Percentiles rank a stretch among this genome's conserved stretches.
These are phyloP conservation scores for Hypoxylon trugodes DNA, from an alignment of 495 filamentous ascomycete species.

Conservation along the genomic window DNA sequence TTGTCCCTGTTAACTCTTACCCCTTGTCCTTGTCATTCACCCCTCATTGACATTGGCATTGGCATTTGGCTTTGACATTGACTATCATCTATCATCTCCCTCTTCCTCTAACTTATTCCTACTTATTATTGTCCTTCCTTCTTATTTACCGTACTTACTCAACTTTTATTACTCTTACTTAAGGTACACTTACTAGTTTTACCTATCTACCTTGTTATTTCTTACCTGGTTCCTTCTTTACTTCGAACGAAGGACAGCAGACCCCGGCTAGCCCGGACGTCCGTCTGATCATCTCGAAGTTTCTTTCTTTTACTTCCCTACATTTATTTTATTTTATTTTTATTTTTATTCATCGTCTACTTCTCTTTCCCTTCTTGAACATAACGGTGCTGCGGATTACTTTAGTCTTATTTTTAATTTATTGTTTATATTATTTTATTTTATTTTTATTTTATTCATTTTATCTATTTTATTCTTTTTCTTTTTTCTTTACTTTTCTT, in stretches of 20 bases:
- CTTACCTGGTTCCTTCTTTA: slow-evolving; percentile 7
- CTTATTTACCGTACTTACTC: neutral
- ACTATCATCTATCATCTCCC: slow-evolving; percentile 12
- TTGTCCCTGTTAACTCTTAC: neutral
- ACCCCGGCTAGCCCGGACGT: slow-evolving; percentile 36
- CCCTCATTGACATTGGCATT: no score
- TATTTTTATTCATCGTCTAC: no score
- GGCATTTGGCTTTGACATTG: no score
- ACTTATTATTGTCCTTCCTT: neutral
- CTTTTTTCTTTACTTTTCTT: neutral
- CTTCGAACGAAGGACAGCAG: slow-evolving; percentile 10
- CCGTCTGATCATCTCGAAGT: slow-evolving; percentile 30
- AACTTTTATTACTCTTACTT: slow-evolving; percentile 13
- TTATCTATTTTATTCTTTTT: slow-evolving; percentile 14
- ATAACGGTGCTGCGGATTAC: slow-evolving; percentile 17
- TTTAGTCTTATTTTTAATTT: slow-evolving; percentile 25
- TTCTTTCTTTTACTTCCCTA: neutral
- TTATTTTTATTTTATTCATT: slow-evolving; percentile 4
- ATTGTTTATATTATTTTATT: slow-evolving; percentile 4
- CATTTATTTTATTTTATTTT: neutral
- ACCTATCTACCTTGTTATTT: slow-evolving; percentile 2
- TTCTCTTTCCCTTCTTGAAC: slow-evolving; percentile 34
- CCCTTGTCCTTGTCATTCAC: neutral
- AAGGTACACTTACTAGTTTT: slow-evolving; percentile 13
- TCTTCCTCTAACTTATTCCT: neutral